A percentile compares a stretch with the other conserved stretches of the same genome.
Conservation (phyloP, 768 basidiomycete species). For the Mycena vitilis region DNA sequence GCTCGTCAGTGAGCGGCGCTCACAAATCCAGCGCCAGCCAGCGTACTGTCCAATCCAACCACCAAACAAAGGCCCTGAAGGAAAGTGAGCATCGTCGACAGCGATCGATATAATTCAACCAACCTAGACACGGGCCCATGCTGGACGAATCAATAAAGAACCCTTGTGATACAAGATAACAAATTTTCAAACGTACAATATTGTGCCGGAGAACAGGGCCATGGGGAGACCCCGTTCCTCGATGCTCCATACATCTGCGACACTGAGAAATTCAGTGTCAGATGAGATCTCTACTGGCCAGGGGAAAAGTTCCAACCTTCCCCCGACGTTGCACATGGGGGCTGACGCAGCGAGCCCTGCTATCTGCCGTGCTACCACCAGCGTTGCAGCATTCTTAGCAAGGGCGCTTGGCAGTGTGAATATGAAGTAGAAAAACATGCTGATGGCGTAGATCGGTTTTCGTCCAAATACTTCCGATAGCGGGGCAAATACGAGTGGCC, state of each 20-base stretch:
- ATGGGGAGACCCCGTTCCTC: slow-evolving; percentile 60
- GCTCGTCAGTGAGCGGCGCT: slow-evolving; percentile 23
- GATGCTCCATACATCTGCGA: slow-evolving; percentile 56
- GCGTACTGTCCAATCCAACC: slow-evolving; percentile 58
- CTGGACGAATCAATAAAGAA: not conserved
- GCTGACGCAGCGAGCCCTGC: slow-evolving; percentile 58
- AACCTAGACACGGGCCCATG: slow-evolving; percentile 54
- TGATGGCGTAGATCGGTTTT: slow-evolving; percentile 50
- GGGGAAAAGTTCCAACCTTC: slow-evolving; percentile 41
- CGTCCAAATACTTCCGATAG: slow-evolving; percentile 54
- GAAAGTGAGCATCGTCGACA: not conserved
- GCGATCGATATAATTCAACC: not conserved
- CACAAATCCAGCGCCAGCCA: slow-evolving; percentile 62
- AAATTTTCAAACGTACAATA: slow-evolving; percentile 49
- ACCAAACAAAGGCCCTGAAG: slow-evolving; percentile 59
- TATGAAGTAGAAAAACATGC: slow-evolving; percentile 55
- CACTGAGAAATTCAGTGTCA: slow-evolving; percentile 27
- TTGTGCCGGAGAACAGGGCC: slow-evolving; percentile 59
- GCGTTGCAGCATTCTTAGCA: slow-evolving; percentile 55
- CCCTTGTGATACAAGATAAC: too few relatives aligned
- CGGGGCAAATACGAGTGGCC: slow-evolving; percentile 55
- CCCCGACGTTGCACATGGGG: slow-evolving; percentile 59
- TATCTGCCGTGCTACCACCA: slow-evolving; percentile 57
- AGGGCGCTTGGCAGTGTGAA: slow-evolving; percentile 61
- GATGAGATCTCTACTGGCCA: too few relatives aligned